Evolutionary conservation across 1,139 yeast genomes (phyloP).

Genomic region (Hemisphaericaspora subhashii): DNA sequence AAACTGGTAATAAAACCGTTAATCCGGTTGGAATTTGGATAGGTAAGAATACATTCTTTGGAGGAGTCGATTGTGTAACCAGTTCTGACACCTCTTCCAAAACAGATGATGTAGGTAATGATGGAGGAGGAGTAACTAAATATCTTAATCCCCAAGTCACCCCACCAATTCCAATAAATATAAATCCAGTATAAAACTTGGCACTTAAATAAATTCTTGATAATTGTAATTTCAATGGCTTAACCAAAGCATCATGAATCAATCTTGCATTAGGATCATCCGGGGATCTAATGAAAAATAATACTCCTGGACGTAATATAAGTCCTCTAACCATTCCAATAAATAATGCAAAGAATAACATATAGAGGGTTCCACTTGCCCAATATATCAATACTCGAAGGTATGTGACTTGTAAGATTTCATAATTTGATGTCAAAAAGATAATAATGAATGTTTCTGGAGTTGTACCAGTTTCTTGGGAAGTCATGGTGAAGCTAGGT

Average conservation of each 20-base stretch:
- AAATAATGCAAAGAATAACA: slow-evolving; percentile 83
- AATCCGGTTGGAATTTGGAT: slow-evolving; percentile 16
- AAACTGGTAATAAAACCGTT: slow-evolving; percentile 11
- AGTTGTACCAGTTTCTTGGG: slow-evolving; percentile 10
- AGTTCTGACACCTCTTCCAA: no score
- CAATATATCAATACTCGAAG: slow-evolving; percentile 48
- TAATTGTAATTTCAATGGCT: slow-evolving; percentile 70
- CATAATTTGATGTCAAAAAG: slow-evolving; percentile 27
- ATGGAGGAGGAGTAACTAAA: slow-evolving; percentile 25
- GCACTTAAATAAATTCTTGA: slow-evolving; percentile 76
- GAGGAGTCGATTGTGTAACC: no score
- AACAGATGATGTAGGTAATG: no score
- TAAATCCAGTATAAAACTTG: slow-evolving; percentile 71
- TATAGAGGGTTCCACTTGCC: slow-evolving; percentile 78
- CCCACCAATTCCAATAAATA: slow-evolving; percentile 73
- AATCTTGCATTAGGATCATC: slow-evolving; percentile 90
- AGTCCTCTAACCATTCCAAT: slow-evolving; percentile 77
- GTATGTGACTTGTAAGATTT: slow-evolving; percentile 23
- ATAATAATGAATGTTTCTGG: slow-evolving; percentile 17
- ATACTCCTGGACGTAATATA: slow-evolving; percentile 83
- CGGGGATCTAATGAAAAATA: slow-evolving; percentile 89
- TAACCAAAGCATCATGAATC: slow-evolving; percentile 83
- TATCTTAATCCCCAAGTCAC: slow-evolving; percentile 55
- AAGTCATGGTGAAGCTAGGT: slow-evolving; percentile 16
- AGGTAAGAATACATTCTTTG: slow-evolving; percentile 33